Evolutionary conservation across 2,329 filamentous ascomycete genomes (phyloP), one percentile per base, ranked within the genome.

Genomic region (Verticillium longisporum): DNA sequence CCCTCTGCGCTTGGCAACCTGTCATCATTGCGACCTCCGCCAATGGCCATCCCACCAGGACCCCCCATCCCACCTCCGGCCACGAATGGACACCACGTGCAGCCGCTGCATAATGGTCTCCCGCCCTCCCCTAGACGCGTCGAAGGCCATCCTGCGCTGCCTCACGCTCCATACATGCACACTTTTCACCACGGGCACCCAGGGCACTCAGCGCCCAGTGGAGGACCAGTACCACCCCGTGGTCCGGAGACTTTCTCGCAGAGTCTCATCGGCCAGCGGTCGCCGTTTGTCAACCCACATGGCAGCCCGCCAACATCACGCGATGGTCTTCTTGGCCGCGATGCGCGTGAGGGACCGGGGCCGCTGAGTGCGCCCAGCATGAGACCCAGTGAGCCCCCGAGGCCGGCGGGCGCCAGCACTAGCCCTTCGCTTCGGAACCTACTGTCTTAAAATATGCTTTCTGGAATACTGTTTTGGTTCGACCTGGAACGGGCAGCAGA

Each of bases 341-440:
- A 65, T 5, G 18, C 61, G 2, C 60, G 59, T 50, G 64, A 65
- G 7, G 21, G 61, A 4, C 58, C 55, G 13, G 65, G 71, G 14
- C 60, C 68, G 3, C 67, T 73, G 64, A 70, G 68, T 41, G 62
- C 63, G 32, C 64, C 64, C 11, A 60, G 41, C 26, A 64, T 65
- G 61, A 58, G 63, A n/a, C 61, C 61, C 7, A 71, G 66, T 56
- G 66, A 61, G 58, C 66, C 67, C 9, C 63, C 69, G 34, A 61
- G 73, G 56, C 68, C 75, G 58, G 68, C 70, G 5, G 88, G 88
- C n/a, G 89, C 89, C 4, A 92, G 90, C 68, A 88, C 89, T 15
- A 92, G 87, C 69, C 89, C 90, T 11, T 92, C 89, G 10, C 73
- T 93, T 63, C 85, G 87, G 67, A 92, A 93, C 68, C 74, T 93